These are phyloP conservation scores for Novymonas esmeraldas DNA, from an alignment of 208 protist species.

Conservation along the genomic window DNA sequence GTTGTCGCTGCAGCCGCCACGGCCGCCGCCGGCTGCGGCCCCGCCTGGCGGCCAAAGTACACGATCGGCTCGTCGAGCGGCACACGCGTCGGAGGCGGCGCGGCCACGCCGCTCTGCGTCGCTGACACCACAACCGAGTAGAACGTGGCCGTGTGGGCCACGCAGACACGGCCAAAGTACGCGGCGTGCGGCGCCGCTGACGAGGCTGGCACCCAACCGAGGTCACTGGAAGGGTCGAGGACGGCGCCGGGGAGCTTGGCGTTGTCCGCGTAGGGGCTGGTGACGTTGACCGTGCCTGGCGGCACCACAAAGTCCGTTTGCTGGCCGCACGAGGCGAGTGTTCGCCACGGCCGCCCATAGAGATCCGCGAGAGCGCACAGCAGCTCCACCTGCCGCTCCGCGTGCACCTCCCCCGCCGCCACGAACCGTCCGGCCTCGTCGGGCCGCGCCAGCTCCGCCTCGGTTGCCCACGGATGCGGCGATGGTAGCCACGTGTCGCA, in stretches of 20 bases:
- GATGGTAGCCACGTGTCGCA: conserved; percentile 38
- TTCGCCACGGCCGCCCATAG: conserved; percentile 66
- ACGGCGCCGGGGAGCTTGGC: conserved; percentile 36
- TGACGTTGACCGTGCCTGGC: conserved; percentile 73
- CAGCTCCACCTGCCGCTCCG: conserved; percentile 68
- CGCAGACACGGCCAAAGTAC: conserved; percentile 17
- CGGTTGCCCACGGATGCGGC: conserved; percentile 64
- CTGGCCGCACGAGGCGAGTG: conserved; percentile 53
- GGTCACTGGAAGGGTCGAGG: conserved; percentile 43
- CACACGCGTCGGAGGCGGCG: conserved; percentile 20
- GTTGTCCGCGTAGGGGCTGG: conserved; percentile 64
- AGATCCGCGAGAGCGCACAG: conserved; percentile 58
- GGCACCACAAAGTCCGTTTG: conserved; percentile 81
- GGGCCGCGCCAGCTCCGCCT: conserved; percentile 30
- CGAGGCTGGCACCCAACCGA: conserved; percentile 40
- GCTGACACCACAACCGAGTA: conserved; percentile 19
- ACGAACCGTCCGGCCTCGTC: conserved; percentile 45
- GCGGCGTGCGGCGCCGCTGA: not conserved
- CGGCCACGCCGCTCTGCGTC: conserved; percentile 1
- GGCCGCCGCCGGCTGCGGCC: conserved; percentile 30
- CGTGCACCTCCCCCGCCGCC: conserved; percentile 54
- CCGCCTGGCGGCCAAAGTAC: conserved; percentile 52
- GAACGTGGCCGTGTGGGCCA: conserved; percentile 22
- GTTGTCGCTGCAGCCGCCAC: conserved; percentile 29
- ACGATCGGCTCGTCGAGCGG: conserved; percentile 34